Conservation (phyloP, 352 stramenopile species). For the Phytophthora podocarpi region DNA sequence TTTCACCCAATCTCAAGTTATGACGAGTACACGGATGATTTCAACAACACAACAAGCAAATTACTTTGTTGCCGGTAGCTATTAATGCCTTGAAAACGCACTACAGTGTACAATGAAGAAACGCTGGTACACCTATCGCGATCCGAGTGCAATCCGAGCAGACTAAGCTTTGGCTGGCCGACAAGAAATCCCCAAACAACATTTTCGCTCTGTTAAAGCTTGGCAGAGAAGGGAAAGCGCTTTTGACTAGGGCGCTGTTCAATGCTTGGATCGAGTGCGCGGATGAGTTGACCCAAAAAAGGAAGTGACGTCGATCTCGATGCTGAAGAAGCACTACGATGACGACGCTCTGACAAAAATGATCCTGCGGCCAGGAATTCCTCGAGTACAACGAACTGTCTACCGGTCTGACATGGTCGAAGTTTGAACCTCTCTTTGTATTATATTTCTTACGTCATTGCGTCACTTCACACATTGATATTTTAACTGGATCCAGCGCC, state of each 20-base stretch:
- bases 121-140: constrained; percentile 1
- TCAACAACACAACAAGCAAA: background rate
- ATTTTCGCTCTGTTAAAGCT: constrained; percentile 11
- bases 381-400: too few species aligned
- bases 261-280: background rate
- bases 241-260: constrained; percentile 10
- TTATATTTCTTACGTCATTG: too few species aligned
- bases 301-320: background rate
- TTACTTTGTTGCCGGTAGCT: constrained; percentile 4
- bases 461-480: too few species aligned
- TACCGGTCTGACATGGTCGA: too few species aligned
- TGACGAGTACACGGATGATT: constrained; percentile 10
- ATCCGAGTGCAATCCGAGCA: constrained; percentile 10
- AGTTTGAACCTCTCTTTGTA: too few species aligned
- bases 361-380: background rate
- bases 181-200: background rate
- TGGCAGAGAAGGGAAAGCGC: background rate
- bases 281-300: constrained; percentile 1
- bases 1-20: constrained; percentile 5
- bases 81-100: background rate
- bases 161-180: background rate
- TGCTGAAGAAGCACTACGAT: background rate
- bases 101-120: background rate
- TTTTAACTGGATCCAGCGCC: too few species aligned
- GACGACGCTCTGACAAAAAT: background rate